These are phyloP conservation scores for Scenedesmus sp. DNA, from an alignment of 163 green algal genomes.

Conservation along the genomic window DNA sequence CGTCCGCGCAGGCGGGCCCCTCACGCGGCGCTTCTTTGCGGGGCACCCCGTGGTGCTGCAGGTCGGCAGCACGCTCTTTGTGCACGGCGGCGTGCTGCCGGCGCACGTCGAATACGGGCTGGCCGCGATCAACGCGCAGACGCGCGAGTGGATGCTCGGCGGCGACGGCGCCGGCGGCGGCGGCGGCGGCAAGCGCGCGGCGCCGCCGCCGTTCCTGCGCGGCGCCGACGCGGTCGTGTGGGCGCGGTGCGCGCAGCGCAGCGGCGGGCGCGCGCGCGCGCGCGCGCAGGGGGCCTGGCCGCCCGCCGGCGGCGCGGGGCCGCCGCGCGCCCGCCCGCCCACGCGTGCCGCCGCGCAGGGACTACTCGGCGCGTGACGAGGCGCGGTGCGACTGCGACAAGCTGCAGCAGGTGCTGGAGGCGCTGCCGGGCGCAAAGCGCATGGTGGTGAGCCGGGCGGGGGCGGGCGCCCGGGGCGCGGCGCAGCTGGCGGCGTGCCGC, in stretches of 20 bases:
- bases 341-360: conserved; percentile 43
- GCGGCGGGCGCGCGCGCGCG: no score
- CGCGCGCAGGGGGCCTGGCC: no score
- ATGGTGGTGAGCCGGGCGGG: conserved; percentile 72
- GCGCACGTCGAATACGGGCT: conserved; percentile 87
- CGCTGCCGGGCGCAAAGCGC: conserved; percentile 63
- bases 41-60: conserved; percentile 81
- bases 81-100: conserved; percentile 93
- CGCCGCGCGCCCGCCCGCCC: no score
- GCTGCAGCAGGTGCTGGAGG: conserved; percentile 71
- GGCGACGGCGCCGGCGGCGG: conserved; percentile 21
- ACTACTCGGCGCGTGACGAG: conserved; percentile 82
- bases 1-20: conserved; percentile 58
- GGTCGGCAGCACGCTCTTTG: conserved; percentile 91
- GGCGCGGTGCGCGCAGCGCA: conserved; percentile 53
- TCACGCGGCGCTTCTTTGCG: conserved; percentile 85
- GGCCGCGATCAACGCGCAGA: conserved; percentile 79
- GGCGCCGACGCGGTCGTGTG: conserved; percentile 85
- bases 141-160: conserved; percentile 41
- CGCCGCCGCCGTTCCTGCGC: conserved; percentile 60
- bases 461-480: no score
- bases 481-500: neutral
- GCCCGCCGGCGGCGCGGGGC: no score
- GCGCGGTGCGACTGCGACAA: conserved; percentile 81
- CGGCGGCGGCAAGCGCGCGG: neutral